These are phyloP conservation scores for Lecanicillium sp. DNA, from an alignment of 2,329 filamentous ascomycete genomes.

Conservation along the genomic window DNA sequence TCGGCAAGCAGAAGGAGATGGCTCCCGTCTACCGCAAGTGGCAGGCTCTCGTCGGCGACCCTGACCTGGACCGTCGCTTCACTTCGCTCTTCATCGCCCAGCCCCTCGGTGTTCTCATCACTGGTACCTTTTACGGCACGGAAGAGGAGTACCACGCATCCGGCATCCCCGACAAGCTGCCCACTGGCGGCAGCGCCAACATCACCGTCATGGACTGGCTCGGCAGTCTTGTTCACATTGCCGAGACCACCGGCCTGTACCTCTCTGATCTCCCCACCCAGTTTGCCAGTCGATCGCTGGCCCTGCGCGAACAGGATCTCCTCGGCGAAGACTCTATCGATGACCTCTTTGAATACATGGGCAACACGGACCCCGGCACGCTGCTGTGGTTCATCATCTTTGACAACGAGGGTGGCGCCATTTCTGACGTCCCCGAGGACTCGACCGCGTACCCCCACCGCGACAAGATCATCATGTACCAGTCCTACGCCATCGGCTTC, in stretches of 20 bases:
- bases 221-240: slow-evolving; percentile 45
- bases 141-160: slow-evolving; percentile 45
- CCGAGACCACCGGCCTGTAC: slow-evolving; percentile 39
- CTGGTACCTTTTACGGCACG: slow-evolving; percentile 54
- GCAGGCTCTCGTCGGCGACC: slow-evolving; percentile 49
- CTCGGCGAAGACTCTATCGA: slow-evolving; percentile 37
- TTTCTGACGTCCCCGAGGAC: slow-evolving; percentile 45
- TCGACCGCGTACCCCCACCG: slow-evolving; percentile 57
- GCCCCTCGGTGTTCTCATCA: slow-evolving; percentile 46
- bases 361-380: slow-evolving; percentile 39
- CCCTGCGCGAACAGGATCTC: slow-evolving; percentile 40
- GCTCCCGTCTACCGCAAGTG: slow-evolving; percentile 45
- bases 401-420: slow-evolving; percentile 52
- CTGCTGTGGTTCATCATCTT: slow-evolving; percentile 56
- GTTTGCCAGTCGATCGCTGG: slow-evolving; percentile 53
- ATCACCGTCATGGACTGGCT: slow-evolving; percentile 56
- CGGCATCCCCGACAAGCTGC: slow-evolving; percentile 41
- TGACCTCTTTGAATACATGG: slow-evolving; percentile 46
- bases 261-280: slow-evolving; percentile 37
- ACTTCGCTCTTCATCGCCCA: slow-evolving; percentile 48
- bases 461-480: slow-evolving; percentile 56
- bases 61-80: slow-evolving; percentile 49
- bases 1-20: slow-evolving; percentile 39
- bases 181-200: slow-evolving; percentile 29
- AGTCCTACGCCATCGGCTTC: slow-evolving; percentile 51